Evolutionary conservation across 176 grass and related monocot species (phyloP), one percentile per base, ranked within the genome.

Genomic region (Zoysia japonica): DNA sequence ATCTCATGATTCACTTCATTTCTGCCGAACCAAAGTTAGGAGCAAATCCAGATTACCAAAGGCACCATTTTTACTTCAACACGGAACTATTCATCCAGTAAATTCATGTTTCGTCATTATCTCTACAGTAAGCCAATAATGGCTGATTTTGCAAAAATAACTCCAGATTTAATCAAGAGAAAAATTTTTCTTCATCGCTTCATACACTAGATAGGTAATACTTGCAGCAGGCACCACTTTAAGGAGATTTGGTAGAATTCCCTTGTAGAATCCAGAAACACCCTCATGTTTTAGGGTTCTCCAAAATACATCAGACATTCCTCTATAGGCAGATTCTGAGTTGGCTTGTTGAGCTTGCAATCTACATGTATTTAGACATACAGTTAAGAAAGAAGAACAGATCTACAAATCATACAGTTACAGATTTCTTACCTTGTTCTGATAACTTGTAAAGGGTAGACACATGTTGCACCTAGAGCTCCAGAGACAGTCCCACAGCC

Each of bases 401-500:
- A 61, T 69, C 19, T 73, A 62, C 68, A 35, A 61, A 39, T 54
- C 1, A 52, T 61, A 87, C 66, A 65, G 15, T 28, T 65, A 60
- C 3, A 82, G 59, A 62, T 65, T 78, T 65, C 8, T 69, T 84
- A 97, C 94, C 94, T 97, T 62, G 94, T 97, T 90, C 94, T 92
- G 61, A 97, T 97, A 65, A 97, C 94, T 80, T 97, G 94, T 85
- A 97, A 92, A 76, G 94, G 94, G 76, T 97, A 97, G 73, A 94
- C 94, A 87, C 91, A 97, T 85, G 91, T 90, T 19, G 94, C 94
- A 61, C 94, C 94, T 83, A 97, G 85, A 86, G 91, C 80, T 40
- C 91, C 89, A 17, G 94, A 97, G 49, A 97, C 67, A 67, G 94
- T 97, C 11, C 94, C 94, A 74, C 94, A 97, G 19, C 94, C 89